Conservation (phyloP, 371 early-diverging fungal species). For the Rhizopus sp. region DNA sequence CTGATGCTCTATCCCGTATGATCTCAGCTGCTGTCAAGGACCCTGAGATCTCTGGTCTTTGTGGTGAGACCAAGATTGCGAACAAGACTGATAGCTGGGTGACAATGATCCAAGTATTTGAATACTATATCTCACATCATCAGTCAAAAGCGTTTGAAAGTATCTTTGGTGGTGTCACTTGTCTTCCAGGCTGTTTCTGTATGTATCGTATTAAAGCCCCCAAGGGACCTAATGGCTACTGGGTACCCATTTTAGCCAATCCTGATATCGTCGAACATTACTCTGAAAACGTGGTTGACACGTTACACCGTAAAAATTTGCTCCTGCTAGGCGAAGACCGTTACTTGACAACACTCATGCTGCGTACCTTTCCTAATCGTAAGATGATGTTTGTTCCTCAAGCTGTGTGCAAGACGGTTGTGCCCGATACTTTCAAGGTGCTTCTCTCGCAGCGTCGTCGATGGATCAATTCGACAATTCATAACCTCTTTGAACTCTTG, state of each 20-base stretch:
- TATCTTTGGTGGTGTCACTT: slow-evolving; percentile 97
- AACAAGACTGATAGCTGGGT: slow-evolving; percentile 84
- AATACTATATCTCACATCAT: slow-evolving; percentile 81
- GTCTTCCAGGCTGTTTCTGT: slow-evolving; percentile 95
- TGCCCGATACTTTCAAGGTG: slow-evolving; percentile 79
- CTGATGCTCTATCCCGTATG: slow-evolving; percentile 75
- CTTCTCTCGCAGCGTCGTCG: slow-evolving; percentile 84
- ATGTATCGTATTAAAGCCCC: slow-evolving; percentile 92
- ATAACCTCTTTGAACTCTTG: slow-evolving; percentile 84
- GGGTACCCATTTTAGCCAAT: slow-evolving; percentile 82
- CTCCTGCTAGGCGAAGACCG: slow-evolving; percentile 94
- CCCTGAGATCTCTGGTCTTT: slow-evolving; percentile 76
- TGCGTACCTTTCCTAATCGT: slow-evolving; percentile 88
- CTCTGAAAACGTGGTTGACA: slow-evolving; percentile 87
- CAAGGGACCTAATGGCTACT: slow-evolving; percentile 64
- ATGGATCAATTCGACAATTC: slow-evolving; percentile 92
- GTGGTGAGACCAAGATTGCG: slow-evolving; percentile 90
- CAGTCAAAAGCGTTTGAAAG: slow-evolving; percentile 93
- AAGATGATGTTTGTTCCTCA: slow-evolving; percentile 92
- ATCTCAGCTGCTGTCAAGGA: slow-evolving; percentile 78
- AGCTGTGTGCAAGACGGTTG: slow-evolving; percentile 84
- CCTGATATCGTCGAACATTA: slow-evolving; percentile 90
- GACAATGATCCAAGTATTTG: slow-evolving; percentile 80
- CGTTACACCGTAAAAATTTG: slow-evolving; percentile 95
- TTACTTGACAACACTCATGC: slow-evolving; percentile 93